Evolutionary conservation across 164 flowering plant species (phyloP).

Genomic region (Vitis riparia): DNA sequence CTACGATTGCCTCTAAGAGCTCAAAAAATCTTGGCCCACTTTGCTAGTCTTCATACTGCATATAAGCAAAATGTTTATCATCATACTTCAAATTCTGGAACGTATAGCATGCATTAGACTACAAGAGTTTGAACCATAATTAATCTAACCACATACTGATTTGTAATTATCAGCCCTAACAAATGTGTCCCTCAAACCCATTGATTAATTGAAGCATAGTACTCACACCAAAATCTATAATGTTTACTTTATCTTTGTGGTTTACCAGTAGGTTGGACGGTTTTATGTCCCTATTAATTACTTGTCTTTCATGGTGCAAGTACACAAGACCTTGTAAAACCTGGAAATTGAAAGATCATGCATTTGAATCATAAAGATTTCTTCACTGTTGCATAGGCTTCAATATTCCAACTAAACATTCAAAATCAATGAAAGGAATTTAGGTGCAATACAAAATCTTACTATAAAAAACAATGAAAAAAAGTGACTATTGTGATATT

Average conservation of each 20-base stretch:
- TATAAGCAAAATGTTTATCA: slow-evolving; percentile 34
- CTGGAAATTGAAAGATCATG: slow-evolving; percentile 34
- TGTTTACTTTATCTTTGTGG: slow-evolving; percentile 92
- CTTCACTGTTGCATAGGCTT: not conserved
- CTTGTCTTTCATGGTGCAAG: slow-evolving; percentile 89
- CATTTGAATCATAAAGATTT: not conserved
- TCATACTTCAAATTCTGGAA: not conserved
- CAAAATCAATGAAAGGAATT: not conserved
- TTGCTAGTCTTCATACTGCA: slow-evolving; percentile 76
- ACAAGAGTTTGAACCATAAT: not conserved
- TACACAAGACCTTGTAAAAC: slow-evolving; percentile 89
- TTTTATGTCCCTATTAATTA: slow-evolving; percentile 94
- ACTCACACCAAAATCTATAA: slow-evolving; percentile 98
- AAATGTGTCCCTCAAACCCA: slow-evolving; percentile 95
- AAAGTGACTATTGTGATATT: no score
- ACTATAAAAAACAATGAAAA: not conserved
- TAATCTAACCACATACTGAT: slow-evolving; percentile 62
- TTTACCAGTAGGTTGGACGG: slow-evolving; percentile 95
- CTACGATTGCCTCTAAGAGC: slow-evolving; percentile 84
- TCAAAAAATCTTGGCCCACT: slow-evolving; percentile 81
- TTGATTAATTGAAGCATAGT: slow-evolving; percentile 56
- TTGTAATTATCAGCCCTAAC: slow-evolving; percentile 97
- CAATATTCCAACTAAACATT: not conserved
- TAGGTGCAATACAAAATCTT: slow-evolving; percentile 12
- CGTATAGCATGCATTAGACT: no score